phyloP scores from a whole-genome alignment of 768 basidiomycete genomes.

The Xerocomus potaroensis region DNA sequence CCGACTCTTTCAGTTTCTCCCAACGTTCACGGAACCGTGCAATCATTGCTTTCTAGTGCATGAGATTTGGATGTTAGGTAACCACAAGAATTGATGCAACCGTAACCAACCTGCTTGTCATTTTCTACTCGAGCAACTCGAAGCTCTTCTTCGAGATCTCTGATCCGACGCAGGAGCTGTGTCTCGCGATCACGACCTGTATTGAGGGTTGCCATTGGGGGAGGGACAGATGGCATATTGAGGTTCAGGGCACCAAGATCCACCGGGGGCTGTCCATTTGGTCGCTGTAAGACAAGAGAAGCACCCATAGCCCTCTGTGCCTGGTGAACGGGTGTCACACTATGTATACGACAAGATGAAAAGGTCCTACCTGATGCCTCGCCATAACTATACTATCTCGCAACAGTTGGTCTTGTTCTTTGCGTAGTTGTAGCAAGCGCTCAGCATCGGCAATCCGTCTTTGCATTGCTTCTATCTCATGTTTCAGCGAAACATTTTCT shows the following conservation, averaged over 20 bases:
- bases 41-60: slow-evolving; percentile 77
- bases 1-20: slow-evolving; percentile 87
- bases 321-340: slow-evolving; percentile 33
- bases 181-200: slow-evolving; percentile 56
- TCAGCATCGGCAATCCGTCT: slow-evolving; percentile 59
- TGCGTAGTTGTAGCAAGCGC: slow-evolving; percentile 58
- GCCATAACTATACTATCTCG: slow-evolving; percentile 77
- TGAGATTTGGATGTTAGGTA: slow-evolving; percentile 13
- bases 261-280: slow-evolving; percentile 34
- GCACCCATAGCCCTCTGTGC: slow-evolving; percentile 78
- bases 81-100: slow-evolving; percentile 1
- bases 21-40: slow-evolving; percentile 79
- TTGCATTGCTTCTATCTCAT: slow-evolving; percentile 54
- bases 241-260: slow-evolving; percentile 59
- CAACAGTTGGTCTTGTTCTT: slow-evolving; percentile 75
- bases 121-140: slow-evolving; percentile 62
- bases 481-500: slow-evolving; percentile 64
- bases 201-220: slow-evolving; percentile 47
- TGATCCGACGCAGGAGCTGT: slow-evolving; percentile 44
- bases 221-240: slow-evolving; percentile 45
- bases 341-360: slow-evolving; percentile 4
- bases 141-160: slow-evolving; percentile 80
- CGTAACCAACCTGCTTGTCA: slow-evolving; percentile 67
- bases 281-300: slow-evolving; percentile 52
- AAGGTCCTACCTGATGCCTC: slow-evolving; percentile 52